Percentiles rank a stretch among this genome's conserved stretches.
phyloP scores from a whole-genome alignment of 2,329 filamentous ascomycete species.

The Aspergillus nomiae region DNA sequence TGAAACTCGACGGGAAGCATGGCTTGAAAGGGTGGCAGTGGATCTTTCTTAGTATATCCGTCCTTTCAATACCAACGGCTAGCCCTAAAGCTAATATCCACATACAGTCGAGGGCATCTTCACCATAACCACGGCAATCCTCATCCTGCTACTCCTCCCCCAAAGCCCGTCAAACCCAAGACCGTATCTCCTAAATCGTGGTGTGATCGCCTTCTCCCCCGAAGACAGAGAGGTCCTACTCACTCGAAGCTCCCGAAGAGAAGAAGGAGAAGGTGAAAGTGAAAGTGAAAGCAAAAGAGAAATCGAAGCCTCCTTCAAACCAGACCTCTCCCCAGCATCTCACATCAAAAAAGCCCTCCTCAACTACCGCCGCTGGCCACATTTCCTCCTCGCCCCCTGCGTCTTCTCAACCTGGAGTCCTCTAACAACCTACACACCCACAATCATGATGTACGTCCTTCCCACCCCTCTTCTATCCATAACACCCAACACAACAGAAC shows the following conservation, averaged over 20 bases:
- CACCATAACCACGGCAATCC: constrained; percentile 43
- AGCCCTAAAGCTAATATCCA: not conserved
- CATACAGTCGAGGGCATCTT: constrained; percentile 48
- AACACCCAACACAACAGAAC: not conserved
- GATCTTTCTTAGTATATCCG: constrained; percentile 49
- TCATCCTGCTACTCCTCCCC: constrained; percentile 43
- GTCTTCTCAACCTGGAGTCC: constrained; percentile 58
- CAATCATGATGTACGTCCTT: constrained; percentile 26
- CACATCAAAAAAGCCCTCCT: constrained; percentile 49
- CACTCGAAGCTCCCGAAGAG: not conserved
- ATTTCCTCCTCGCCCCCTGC: constrained; percentile 52
- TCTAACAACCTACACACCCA: constrained; percentile 54
- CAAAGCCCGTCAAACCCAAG: not conserved
- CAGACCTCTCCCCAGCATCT: constrained; percentile 34
- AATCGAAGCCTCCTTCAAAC: not conserved
- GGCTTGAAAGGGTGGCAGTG: constrained; percentile 54
- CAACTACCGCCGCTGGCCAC: constrained; percentile 52
- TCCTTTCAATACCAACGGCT: too few relatives aligned
- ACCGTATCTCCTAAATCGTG: not conserved
- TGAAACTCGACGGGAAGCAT: constrained; percentile 46
- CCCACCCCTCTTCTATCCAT: too few relatives aligned
- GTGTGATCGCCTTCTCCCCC: not conserved
- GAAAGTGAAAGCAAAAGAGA: not conserved
- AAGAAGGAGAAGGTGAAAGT: not conserved
- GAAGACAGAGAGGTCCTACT: constrained; percentile 1